Conservation (phyloP, 179 eudicot species). For the Beta macrorhiza region DNA sequence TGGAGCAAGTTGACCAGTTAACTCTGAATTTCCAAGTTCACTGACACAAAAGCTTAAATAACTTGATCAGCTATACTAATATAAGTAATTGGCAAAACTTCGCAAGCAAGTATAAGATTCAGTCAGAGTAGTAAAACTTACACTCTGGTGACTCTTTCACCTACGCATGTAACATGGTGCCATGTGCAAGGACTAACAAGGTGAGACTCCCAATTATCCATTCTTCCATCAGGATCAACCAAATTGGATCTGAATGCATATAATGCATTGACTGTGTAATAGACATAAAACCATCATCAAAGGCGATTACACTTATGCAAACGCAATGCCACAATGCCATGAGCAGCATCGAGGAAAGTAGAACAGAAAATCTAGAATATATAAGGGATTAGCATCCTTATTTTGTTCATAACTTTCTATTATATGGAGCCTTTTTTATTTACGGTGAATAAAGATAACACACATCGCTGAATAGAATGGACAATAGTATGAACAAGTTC, state of each 20-base stretch:
- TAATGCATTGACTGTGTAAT: constrained; percentile 25
- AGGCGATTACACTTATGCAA: neutral
- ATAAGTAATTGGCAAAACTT: neutral
- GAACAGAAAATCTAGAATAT: neutral
- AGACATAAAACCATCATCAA: neutral
- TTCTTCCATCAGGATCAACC: constrained; percentile 27
- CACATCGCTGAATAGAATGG: too few relatives aligned
- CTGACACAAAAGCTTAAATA: constrained; percentile 12
- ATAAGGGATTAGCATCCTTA: neutral
- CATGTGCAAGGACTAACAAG: constrained; percentile 37
- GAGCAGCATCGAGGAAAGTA: too few relatives aligned
- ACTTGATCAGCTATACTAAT: neutral
- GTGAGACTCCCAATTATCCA: constrained; percentile 26
- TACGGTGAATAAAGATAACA: too few relatives aligned
- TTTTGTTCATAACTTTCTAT: too few relatives aligned
- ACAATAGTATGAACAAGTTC: neutral
- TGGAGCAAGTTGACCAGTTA: constrained; percentile 34
- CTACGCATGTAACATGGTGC: constrained; percentile 28
- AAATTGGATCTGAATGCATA: constrained; percentile 21
- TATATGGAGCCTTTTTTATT: too few relatives aligned
- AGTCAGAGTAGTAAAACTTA: constrained; percentile 14
- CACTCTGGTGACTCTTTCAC: constrained; percentile 27
- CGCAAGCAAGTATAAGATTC: neutral
- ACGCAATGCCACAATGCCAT: neutral
- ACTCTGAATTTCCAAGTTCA: constrained; percentile 27